Base-by-base conservation (phyloP, 106 monocot species). In the Dendrobium nobile region DNA sequence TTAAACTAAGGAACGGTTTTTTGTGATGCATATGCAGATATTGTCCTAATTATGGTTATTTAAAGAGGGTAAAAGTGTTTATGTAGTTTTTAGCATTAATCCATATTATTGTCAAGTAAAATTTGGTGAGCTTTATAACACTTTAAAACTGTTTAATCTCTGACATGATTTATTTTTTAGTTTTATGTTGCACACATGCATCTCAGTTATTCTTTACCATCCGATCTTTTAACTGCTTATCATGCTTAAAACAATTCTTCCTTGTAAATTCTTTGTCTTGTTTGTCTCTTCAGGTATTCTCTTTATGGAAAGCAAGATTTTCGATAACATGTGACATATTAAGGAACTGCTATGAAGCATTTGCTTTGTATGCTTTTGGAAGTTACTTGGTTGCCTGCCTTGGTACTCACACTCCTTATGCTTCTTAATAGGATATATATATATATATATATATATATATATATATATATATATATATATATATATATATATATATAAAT, bases 271-370 rank as follows among this genome's bases (percentile, higher is more conserved):
- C 33, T 72, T 15, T 75, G 15, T 10, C 54, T 77, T 3, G 64
- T 84, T 61, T 41, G 7, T 27, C 42, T 81, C 33, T 80, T 44
- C 89, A 92, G 95, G 80, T 92, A 80, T 84, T 95, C 74, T 95
- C 95, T 43, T 86, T 92, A 80, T 92, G 90, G 86, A 87, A 90
- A 76, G 58, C 92, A 67, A 85, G 78, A 43, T 79, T 88, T 78
- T 93, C 93, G 47, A 73, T 96, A 43, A 70, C 77, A 59, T 95
- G 92, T 79, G 95, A 95, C 84, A 95, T 95, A 54, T 84, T 95
- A 80, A 85, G 95, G 67, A 92, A 87, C 74, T 95, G 95, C 73
- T 96, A 93, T 75, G 95, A 96, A 87, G 95, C 95, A 73, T 92
- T 90, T 87, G 92, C 92, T 44, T 67, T 95, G 78, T 95, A 92